Evolutionary conservation across 108 stramenopile species (phyloP), one percentile per base, ranked within the genome.

Genomic region (Bacterosira constricta): DNA sequence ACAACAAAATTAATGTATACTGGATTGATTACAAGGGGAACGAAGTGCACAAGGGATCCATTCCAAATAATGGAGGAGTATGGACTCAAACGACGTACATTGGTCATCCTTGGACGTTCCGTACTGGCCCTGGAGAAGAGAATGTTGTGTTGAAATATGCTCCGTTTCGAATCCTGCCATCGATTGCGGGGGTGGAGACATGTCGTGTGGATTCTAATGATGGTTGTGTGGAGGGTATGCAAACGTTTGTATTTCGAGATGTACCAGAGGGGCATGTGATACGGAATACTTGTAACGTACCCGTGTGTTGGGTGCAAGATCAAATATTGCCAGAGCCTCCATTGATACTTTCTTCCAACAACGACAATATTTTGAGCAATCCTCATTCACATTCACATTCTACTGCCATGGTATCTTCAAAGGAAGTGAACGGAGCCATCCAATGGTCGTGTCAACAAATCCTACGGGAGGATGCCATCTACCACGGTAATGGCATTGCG

Each of bases 61-160:
- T 90, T 4, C 10, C 63, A 52, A 10, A 31, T 15, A 18, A 50
- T 3, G 85, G 86, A 55, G 79, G 71, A 20, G 80, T 69, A 0
- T 90, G 83, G 83, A 77, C 75, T 37, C 81, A 82, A 37, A 69
- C 64, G 9, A 83, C 82, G 25, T 83, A 51, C 39, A 83, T 83
- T 51, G 82, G 82, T 30, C 82, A 83, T 79, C 90, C 91, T 5
- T 93, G 91, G 91, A 79, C 86, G 1, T 93, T 93, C 79, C 75
- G 86, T 15, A 52, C 77, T 35, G 83, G 72, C 20, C 47, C 55
- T 23, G 58, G 46, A 20, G 66, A 75, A 5, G 66, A 74, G 54
- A 15, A 69, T n/a, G 65, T 83, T 11, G 60, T 83, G 32, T 42
- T 76, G 2, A 81, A 90, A 36, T 92, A 88, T 51, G 80, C 89